Conservation (phyloP, 2,329 filamentous ascomycete genomes). For the Ophiostoma perfectum region DNA sequence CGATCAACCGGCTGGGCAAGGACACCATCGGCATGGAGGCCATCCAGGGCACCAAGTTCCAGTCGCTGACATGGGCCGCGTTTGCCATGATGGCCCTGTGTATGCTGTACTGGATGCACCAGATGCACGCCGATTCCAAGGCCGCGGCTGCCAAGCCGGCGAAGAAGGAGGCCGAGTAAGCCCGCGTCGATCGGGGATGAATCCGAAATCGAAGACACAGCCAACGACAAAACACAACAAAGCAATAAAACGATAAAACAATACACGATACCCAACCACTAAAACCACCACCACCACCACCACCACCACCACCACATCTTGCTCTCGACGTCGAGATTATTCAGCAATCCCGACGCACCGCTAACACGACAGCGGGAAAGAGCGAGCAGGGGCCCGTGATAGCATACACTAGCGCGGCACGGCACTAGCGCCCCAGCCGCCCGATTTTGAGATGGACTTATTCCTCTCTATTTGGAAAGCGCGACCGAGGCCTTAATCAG, state of each 20-base stretch:
- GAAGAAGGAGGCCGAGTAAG: conserved; percentile 17
- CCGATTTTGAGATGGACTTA: background rate
- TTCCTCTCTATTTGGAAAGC: background rate
- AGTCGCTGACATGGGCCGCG: conserved; percentile 44
- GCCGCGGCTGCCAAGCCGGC: conserved; percentile 16
- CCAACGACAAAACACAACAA: conserved; percentile 5
- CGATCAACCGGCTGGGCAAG: conserved; percentile 32
- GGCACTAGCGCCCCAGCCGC: conserved; percentile 11
- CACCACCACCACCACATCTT: background rate
- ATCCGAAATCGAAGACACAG: background rate
- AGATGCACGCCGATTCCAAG: conserved; percentile 33
- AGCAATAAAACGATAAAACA: background rate
- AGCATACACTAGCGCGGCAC: too few relatives aligned
- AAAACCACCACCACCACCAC: background rate
- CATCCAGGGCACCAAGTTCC: conserved; percentile 40
- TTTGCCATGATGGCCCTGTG: conserved; percentile 41
- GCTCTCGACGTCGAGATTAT: background rate
- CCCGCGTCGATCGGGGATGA: too few relatives aligned
- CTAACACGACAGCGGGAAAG: background rate
- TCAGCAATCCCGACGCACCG: conserved; percentile 2
- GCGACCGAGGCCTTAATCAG: background rate
- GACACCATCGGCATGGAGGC: conserved; percentile 44
- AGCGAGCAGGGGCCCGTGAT: background rate
- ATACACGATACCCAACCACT: background rate
- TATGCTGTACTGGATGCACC: conserved; percentile 39